Conservation (phyloP, 2,329 filamentous ascomycete genomes). For the Botryosphaeria dothidea region DNA sequence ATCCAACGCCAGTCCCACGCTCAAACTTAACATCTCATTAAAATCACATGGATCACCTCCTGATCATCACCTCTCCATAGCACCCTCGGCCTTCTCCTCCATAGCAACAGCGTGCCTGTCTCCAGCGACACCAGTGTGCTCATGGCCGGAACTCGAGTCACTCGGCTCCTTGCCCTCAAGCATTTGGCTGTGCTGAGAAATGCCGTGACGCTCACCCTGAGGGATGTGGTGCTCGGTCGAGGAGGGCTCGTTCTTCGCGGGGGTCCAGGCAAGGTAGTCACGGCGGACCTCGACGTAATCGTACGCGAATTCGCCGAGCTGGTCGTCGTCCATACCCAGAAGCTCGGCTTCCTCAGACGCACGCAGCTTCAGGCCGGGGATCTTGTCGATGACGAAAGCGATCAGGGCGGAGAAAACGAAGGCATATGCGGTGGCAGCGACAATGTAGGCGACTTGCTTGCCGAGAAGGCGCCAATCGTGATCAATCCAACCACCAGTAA, state of each 20-base stretch:
- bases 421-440: slow-evolving; percentile 65
- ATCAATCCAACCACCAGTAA: slow-evolving; percentile 71
- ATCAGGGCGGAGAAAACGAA: slow-evolving; percentile 74
- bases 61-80: neutral
- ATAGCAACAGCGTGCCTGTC: slow-evolving; percentile 55
- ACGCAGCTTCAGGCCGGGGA: slow-evolving; percentile 77
- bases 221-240: slow-evolving; percentile 62
- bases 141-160: slow-evolving; percentile 41
- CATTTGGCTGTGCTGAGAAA: slow-evolving; percentile 68
- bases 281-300: slow-evolving; percentile 87
- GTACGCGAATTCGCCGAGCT: slow-evolving; percentile 87
- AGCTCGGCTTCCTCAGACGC: slow-evolving; percentile 81
- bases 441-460: slow-evolving; percentile 77
- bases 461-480: slow-evolving; percentile 74
- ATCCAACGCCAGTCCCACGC: slow-evolving; percentile 34
- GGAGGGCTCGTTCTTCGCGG: slow-evolving; percentile 66
- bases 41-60: neutral
- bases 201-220: slow-evolving; percentile 68
- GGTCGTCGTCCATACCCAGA: slow-evolving; percentile 85
- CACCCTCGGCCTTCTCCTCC: slow-evolving; percentile 38
- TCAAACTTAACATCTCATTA: slow-evolving; percentile 16
- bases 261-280: slow-evolving; percentile 87
- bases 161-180: slow-evolving; percentile 57
- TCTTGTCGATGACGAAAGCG: slow-evolving; percentile 71
- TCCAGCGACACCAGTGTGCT: slow-evolving; percentile 52